Evolutionary conservation across 768 basidiomycete genomes (phyloP), one percentile per base, ranked within the genome.

Genomic region (Imleria badia): DNA sequence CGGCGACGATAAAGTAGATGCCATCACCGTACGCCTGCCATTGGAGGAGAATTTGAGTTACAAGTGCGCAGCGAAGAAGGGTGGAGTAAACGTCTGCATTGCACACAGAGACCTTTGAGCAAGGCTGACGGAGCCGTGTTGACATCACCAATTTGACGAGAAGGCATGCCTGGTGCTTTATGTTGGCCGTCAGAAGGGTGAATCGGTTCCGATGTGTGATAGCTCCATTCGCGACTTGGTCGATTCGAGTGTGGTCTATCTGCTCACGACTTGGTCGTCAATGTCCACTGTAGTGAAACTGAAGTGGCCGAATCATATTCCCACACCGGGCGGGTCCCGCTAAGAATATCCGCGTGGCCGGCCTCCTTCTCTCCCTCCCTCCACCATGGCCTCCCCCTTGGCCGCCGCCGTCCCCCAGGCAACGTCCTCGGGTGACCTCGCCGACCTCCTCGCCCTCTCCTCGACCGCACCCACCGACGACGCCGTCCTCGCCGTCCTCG

Each of bases 401-500:
- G 66, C 71, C 61, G 38, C 56, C 51, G 55, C 60, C 44, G 39
- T 72, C 7, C 55, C 70, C 12, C 73, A 75, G 67, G 78, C 80
- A 12, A 66, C 74, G 14, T 56, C 65, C 40, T 76, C 78, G 13
- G 79, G 79, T 52, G 80, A 81, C 58, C 79, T 81, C 59, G 62
- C 70, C 22, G 78, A 82, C 64, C 71, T 81, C 35, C 66, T 80
- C 54, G 66, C 71, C 34, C 48, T 68, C 38, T 67, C 73, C 3
- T 67, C 73, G 1, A 65, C 74, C 44, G 68, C 74, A 15, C 85
- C 84, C 34, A 76, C 78, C 34, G 79, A 84, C 63, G 85, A 87
- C 62, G 68, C 76, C 52, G 69, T 87, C 68, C 76, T 83, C 59
- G 66, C 78, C 54, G 76, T 80, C 50, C 77, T 87, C 52, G 75